These are phyloP conservation scores for Colletotrichum sp. DNA, from an alignment of 2,329 filamentous ascomycete species.

Conservation along the genomic window DNA sequence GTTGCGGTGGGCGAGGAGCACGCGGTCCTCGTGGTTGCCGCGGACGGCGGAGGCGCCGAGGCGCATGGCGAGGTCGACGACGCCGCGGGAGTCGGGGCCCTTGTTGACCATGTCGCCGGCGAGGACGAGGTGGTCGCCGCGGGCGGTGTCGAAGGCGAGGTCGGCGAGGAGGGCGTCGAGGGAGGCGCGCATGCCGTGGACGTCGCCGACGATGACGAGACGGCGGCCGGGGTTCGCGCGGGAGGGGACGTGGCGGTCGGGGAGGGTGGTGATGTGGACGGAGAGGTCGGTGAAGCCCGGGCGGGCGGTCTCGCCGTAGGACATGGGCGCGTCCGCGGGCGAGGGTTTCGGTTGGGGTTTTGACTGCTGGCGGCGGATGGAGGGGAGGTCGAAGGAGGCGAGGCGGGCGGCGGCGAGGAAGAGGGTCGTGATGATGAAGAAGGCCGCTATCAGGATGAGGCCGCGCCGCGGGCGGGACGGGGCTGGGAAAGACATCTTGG, in stretches of 20 bases:
- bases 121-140: conserved; percentile 75
- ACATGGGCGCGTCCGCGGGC: conserved; percentile 40
- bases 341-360: conserved; percentile 1
- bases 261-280: conserved; percentile 28
- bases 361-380: conserved; percentile 1
- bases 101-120: conserved; percentile 85
- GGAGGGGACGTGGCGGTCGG: conserved; percentile 35
- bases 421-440: conserved; percentile 38
- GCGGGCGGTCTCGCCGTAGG: conserved; percentile 43
- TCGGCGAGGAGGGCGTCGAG: conserved; percentile 71
- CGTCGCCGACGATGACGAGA: conserved; percentile 86
- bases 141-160: conserved; percentile 59
- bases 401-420: conserved; percentile 39
- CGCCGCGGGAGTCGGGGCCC: conserved; percentile 81
- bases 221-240: conserved; percentile 51
- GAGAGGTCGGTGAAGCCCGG: conserved; percentile 38
- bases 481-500: not conserved
- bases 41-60: conserved; percentile 82
- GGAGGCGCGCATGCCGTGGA: conserved; percentile 83
- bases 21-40: conserved; percentile 90
- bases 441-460: not conserved
- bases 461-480: conserved; percentile 1
- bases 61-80: conserved; percentile 76
- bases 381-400: conserved; percentile 24
- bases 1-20: conserved; percentile 69